Base-by-base conservation (phyloP, 2,329 filamentous ascomycete species). In the Apiospora aurea region DNA sequence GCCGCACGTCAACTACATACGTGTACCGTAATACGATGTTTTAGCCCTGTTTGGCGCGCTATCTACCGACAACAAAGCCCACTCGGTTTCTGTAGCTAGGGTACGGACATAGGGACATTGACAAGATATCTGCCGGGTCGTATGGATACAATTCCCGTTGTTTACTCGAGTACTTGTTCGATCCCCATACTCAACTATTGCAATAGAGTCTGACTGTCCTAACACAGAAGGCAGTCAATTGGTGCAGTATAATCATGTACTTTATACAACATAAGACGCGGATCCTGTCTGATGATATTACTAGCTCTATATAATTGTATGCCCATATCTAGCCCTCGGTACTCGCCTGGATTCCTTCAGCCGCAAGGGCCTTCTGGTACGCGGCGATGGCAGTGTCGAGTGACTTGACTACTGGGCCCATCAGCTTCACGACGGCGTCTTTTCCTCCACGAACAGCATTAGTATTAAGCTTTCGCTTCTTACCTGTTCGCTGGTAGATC, bases 371-470 rank as follows among this genome's bases (percentile, higher is more conserved):
- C 76, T 87, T 90, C 75, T 89, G 85, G 79, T 96, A 97, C 78
- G 92, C 89, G n/a, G 82, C 86, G 74, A 90, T 86, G 7, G 95
- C 95, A 75, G 88, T 89, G 72, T 90, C 87, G 73, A 98, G 82
- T 16, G 94, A 92, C 76, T 88, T 86, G 14, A 93, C 85, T 5
- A 94, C 93, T 5, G 94, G 94, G 72, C 89, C 89, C 81, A 97
- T 90, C 77, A 98, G 87, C 75, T 91, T 90, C 75, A 91, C 87
- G 4, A 98, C 94, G 2, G 92, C 93, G 74, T 91, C 90, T 74
- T 88, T 88, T 0, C 96, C 96, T 5, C 96, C 96, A 13, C 89
- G 89, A 21, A 96, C 87, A 72, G 87, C 88, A 53, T 89, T 89
- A 24, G 90, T 84, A 78, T 93, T 93, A 80, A 93, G 90, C 72